Conservation (phyloP, 108 stramenopile species). For the Cyclotella distinguenda region DNA sequence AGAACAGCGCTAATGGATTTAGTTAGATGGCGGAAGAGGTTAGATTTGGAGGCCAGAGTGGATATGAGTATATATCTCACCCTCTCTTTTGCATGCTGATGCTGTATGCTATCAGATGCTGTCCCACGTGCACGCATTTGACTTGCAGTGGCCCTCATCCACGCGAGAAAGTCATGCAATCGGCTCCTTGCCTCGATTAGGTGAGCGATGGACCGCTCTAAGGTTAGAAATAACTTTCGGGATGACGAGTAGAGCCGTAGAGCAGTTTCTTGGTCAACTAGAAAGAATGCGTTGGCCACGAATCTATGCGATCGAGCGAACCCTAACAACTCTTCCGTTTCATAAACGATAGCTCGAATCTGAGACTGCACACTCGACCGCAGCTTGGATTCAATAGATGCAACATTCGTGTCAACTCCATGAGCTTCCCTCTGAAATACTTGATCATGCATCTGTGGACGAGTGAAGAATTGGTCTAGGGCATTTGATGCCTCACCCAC, state of each 20-base stretch:
- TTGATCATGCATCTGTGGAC: constrained; percentile 80
- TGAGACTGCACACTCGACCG: constrained; percentile 60
- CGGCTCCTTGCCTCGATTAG: constrained; percentile 68
- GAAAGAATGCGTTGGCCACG: not conserved
- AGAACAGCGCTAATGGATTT: constrained; percentile 44
- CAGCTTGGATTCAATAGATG: constrained; percentile 62
- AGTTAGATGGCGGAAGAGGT: not conserved
- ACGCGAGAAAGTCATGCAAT: constrained; percentile 65
- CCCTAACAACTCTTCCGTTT: constrained; percentile 65
- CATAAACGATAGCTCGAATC: constrained; percentile 55
- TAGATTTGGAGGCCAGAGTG: not conserved
- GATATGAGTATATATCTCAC: constrained; percentile 1
- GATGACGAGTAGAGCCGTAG: constrained; percentile 24
- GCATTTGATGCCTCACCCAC: constrained; percentile 64
- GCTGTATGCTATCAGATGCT: constrained; percentile 62
- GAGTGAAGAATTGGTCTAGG: constrained; percentile 84
- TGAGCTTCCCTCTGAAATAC: constrained; percentile 60
- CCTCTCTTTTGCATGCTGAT: constrained; percentile 72
- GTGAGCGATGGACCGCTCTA: constrained; percentile 48
- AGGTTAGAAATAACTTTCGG: constrained; percentile 35
- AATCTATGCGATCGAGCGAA: constrained; percentile 41
- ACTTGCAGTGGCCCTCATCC: constrained; percentile 70
- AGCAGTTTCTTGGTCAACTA: constrained; percentile 31
- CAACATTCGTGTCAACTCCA: constrained; percentile 55
- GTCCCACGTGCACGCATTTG: constrained; percentile 80